Percentiles rank a stretch among this genome's conserved stretches.
Evolutionary conservation across 371 early-diverging fungal species (phyloP).

Genomic region (Vairimorpha necatrix): DNA sequence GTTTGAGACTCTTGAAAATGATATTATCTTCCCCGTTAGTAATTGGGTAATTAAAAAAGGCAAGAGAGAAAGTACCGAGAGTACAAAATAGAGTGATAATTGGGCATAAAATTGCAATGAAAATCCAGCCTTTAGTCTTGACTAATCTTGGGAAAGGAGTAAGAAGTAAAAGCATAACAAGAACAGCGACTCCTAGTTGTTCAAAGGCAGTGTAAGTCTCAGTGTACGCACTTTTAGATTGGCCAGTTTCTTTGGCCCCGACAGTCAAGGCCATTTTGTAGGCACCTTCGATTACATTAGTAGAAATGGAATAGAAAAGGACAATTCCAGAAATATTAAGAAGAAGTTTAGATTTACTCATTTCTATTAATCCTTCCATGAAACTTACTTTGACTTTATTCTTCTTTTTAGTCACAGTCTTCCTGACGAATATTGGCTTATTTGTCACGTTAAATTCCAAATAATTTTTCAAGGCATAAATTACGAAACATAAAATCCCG

Average conservation of each 20-base stretch:
- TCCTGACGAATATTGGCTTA: conserved; percentile 41
- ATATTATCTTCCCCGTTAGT: neutral
- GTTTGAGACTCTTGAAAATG: neutral
- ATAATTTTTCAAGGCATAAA: conserved; percentile 36
- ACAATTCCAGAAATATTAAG: conserved; percentile 50
- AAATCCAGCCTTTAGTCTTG: conserved; percentile 55
- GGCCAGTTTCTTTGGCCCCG: conserved; percentile 18
- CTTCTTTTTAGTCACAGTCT: conserved; percentile 3
- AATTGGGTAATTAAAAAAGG: conserved; percentile 32
- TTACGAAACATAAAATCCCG: conserved; percentile 33
- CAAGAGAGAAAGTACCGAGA: conserved; percentile 24
- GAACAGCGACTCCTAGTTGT: conserved; percentile 42
- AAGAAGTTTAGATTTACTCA: conserved; percentile 52
- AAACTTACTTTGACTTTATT: conserved; percentile 50
- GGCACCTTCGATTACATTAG: conserved; percentile 55
- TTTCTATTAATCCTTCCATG: conserved; percentile 49
- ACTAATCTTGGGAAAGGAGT: conserved; percentile 55
- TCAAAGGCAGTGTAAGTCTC: conserved; percentile 34
- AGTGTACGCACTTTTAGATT: conserved; percentile 20
- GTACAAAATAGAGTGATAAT: conserved; percentile 43
- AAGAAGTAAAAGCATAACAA: conserved; percentile 47
- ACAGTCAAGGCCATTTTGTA: conserved; percentile 43
- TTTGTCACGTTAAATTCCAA: conserved; percentile 49
- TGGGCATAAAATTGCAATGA: conserved; percentile 54
- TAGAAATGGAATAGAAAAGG: conserved; percentile 47